Evolutionary conservation across 345 rosid genomes (phyloP), one percentile per base, ranked within the genome.

Genomic region (Eucalyptus rudis): DNA sequence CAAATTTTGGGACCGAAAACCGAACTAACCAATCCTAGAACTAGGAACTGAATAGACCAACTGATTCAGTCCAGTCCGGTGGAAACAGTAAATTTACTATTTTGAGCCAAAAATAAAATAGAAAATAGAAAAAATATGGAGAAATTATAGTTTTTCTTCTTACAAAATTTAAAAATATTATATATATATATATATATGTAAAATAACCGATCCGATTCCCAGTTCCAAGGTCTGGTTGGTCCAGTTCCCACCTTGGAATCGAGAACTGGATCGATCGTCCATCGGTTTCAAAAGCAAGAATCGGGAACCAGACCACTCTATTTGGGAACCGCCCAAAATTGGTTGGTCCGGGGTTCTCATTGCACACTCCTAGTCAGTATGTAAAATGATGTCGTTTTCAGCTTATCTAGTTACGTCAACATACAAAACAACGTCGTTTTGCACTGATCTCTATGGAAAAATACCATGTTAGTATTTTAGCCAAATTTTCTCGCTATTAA

Each of bases 201-300:
- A 19, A 52, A 17, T 51, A 17, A 51, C 2, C 2, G 0, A 8
- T 17, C 20, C 1, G 4, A 0, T 17, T 51, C 54, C 8, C 22
- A 0, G 1, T 49, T 49, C 17, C 7, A 49, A 49, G 52, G 7
- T 50, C 54, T 6, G 3, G 20, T 51, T 4, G 1, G 20, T 52
- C 22, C 0, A 1, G 0, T 52, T 52, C 56, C 24, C 56, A 52
- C 10, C 24, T 52, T 52, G 0, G 10, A 51, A 50, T 1, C 20
- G 3, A 0, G 52, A 51, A 52, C 1, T 0, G 0, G 9, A 52
- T 1, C 0, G 0, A 52, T 7, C 24, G 4, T 4, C 2, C 56
- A 52, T 0, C 1, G 2, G 56, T 52, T 52, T 0, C 4, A 19
- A 52, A 52, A 52, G 10, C 1, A 2, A 3, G 54, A 51, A 51